phyloP scores from a whole-genome alignment of 768 basidiomycete genomes.

The Rhizopogon vinicolor region DNA sequence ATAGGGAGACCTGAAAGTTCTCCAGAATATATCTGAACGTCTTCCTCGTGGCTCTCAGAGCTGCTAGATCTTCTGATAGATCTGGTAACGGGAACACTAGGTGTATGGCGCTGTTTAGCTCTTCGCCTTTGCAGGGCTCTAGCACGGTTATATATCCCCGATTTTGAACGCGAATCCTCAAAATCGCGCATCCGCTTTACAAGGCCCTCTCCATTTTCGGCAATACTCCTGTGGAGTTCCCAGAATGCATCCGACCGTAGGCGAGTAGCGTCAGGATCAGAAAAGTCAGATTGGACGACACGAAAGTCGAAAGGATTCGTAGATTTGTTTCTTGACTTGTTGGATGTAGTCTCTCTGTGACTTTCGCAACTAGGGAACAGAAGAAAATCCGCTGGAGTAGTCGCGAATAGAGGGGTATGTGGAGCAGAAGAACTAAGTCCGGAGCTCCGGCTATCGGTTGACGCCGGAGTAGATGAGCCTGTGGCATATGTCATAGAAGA shows the following conservation, averaged over 20 bases:
- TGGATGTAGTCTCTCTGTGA: slow-evolving; percentile 1
- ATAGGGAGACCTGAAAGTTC: slow-evolving; percentile 30
- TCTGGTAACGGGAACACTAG: slow-evolving; percentile 13
- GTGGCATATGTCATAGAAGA: slow-evolving; percentile 9
- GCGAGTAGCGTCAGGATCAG: slow-evolving; percentile 32
- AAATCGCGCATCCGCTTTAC: slow-evolving; percentile 72
- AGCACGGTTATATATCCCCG: slow-evolving; percentile 31
- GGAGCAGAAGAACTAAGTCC: slow-evolving; percentile 22
- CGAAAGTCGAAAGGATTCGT: slow-evolving; percentile 11
- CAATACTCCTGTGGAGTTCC: slow-evolving; percentile 59
- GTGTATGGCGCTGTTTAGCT: slow-evolving; percentile 32
- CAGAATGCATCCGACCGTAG: slow-evolving; percentile 61
- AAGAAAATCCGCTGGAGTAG: slow-evolving; percentile 47
- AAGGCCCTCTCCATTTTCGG: slow-evolving; percentile 62
- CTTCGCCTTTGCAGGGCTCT: slow-evolving; percentile 38
- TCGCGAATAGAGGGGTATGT: slow-evolving; percentile 36
- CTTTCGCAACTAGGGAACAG: slow-evolving; percentile 30
- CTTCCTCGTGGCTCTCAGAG: slow-evolving; percentile 43
- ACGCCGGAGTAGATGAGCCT: slow-evolving; percentile 25
- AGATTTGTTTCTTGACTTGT: slow-evolving; percentile 17
- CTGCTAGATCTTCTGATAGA: slow-evolving; percentile 13
- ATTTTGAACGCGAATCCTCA: slow-evolving; percentile 47
- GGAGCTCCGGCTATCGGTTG: slow-evolving; percentile 22
- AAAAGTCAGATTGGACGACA: slow-evolving; percentile 18
- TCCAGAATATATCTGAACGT: slow-evolving; percentile 48